Conservation (phyloP, 495 filamentous ascomycete genomes). For the Aspergillus kassunensis region DNA sequence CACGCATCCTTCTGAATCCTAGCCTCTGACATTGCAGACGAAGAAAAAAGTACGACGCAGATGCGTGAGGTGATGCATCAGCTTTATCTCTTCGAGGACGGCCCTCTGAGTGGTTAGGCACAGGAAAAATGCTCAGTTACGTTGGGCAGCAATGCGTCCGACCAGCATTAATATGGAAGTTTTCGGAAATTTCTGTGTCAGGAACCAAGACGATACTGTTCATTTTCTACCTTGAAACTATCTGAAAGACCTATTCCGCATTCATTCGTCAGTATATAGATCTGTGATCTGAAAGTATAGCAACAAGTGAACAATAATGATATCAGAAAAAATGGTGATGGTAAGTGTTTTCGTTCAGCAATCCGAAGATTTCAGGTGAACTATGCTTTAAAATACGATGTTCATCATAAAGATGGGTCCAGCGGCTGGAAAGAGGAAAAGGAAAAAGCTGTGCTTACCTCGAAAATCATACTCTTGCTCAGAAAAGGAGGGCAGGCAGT, state of each 20-base stretch:
- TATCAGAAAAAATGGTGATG: slow-evolving; percentile 47
- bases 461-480: not conserved
- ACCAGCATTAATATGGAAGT: slow-evolving; percentile 4
- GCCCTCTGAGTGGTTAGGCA: not conserved
- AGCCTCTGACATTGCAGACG: no score
- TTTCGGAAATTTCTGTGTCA: slow-evolving; percentile 11
- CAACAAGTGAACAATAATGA: not conserved
- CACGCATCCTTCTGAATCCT: slow-evolving; percentile 1
- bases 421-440: not conserved
- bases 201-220: slow-evolving; percentile 7
- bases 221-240: slow-evolving; percentile 8
- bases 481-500: not conserved
- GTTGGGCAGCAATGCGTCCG: slow-evolving; percentile 46
- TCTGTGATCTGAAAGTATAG: not conserved
- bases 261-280: slow-evolving; percentile 6
- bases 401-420: slow-evolving; percentile 36
- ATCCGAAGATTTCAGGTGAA: slow-evolving; percentile 50
- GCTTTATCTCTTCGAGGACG: not conserved
- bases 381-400: slow-evolving; percentile 46
- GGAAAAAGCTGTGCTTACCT: slow-evolving; percentile 12
- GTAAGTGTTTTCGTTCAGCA: slow-evolving; percentile 48
- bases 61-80: not conserved
- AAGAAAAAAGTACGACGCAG: not conserved
- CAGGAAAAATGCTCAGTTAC: slow-evolving; percentile 17
- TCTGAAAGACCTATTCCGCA: slow-evolving; percentile 1